Conservation (phyloP, 345 rosid species). For the Arabis hirsuta region DNA sequence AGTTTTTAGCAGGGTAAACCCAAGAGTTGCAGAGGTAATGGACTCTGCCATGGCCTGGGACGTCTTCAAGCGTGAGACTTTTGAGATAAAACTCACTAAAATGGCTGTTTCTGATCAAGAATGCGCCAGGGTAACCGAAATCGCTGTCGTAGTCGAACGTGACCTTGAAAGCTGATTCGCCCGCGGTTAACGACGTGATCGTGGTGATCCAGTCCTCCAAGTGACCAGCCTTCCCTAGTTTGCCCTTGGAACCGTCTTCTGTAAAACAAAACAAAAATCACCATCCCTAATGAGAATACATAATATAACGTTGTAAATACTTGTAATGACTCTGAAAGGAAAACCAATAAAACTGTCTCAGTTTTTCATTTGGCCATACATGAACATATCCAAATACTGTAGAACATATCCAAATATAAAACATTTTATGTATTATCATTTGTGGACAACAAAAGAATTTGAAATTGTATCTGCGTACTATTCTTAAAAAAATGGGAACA, state of each 20-base stretch:
- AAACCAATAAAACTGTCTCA: too few species aligned
- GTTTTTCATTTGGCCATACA: too few species aligned
- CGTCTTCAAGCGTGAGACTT: slow-evolving; percentile 69
- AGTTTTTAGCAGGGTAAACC: slow-evolving; percentile 69
- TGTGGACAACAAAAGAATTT: too few species aligned
- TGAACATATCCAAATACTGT: too few species aligned
- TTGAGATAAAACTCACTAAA: slow-evolving; percentile 70
- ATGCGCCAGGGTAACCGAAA: slow-evolving; percentile 72
- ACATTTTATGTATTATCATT: too few species aligned
- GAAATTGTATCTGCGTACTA: too few species aligned
- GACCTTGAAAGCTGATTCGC: slow-evolving; percentile 59
- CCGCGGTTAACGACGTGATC: slow-evolving; percentile 42
- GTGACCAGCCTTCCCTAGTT: slow-evolving; percentile 61
- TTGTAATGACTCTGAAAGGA: slow-evolving; percentile 1
- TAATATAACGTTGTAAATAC: neutral
- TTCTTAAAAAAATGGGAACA: neutral
- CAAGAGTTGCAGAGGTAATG: slow-evolving; percentile 87
- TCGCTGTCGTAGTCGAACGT: slow-evolving; percentile 61
- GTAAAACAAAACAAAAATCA: neutral
- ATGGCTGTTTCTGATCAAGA: slow-evolving; percentile 62
- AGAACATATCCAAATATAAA: too few species aligned
- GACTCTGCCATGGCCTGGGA: slow-evolving; percentile 66
- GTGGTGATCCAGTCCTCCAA: slow-evolving; percentile 58
- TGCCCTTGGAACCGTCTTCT: slow-evolving; percentile 52
- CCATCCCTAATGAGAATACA: neutral